phyloP scores from a whole-genome alignment of 2,329 filamentous ascomycete genomes.

The Sodiomyces alkalinus region DNA sequence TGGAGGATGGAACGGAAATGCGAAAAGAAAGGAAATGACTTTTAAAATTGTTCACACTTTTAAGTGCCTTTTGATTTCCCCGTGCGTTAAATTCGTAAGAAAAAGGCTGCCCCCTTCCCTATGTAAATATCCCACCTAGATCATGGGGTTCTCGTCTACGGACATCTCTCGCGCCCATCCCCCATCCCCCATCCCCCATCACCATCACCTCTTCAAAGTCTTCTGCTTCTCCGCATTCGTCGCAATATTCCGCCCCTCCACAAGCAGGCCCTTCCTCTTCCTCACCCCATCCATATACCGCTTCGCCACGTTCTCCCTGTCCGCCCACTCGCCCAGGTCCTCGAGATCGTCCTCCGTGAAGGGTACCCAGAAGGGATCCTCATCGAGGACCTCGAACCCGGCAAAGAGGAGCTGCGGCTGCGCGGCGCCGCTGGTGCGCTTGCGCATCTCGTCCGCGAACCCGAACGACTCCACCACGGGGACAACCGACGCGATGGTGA shows the following conservation, averaged over 20 bases:
- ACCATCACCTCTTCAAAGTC: constrained; percentile 42
- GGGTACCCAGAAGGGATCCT: constrained; percentile 96
- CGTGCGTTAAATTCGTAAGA: too few species aligned
- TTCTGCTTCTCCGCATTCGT: constrained; percentile 88
- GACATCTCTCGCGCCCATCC: too few species aligned
- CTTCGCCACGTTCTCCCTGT: constrained; percentile 92
- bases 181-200: neutral
- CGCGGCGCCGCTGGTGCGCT: constrained; percentile 78
- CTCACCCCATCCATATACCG: constrained; percentile 86
- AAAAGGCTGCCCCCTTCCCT: too few species aligned
- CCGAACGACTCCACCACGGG: constrained; percentile 93
- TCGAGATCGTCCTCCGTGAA: constrained; percentile 93
- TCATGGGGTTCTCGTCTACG: neutral
- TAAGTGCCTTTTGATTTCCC: too few species aligned
- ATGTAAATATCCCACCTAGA: too few species aligned
- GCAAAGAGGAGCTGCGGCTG: constrained; percentile 87
- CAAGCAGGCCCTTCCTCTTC: constrained; percentile 71
- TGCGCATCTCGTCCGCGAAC: constrained; percentile 91
- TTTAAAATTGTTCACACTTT: too few species aligned
- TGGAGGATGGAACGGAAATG: too few species aligned
- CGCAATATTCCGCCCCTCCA: constrained; percentile 62
- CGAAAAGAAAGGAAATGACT: too few species aligned
- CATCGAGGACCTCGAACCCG: constrained; percentile 82
- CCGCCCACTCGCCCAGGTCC: constrained; percentile 85
- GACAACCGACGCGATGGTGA: constrained; percentile 76